Base-by-base conservation (phyloP, 805 yeast species). In the Myxozyma udenii region DNA sequence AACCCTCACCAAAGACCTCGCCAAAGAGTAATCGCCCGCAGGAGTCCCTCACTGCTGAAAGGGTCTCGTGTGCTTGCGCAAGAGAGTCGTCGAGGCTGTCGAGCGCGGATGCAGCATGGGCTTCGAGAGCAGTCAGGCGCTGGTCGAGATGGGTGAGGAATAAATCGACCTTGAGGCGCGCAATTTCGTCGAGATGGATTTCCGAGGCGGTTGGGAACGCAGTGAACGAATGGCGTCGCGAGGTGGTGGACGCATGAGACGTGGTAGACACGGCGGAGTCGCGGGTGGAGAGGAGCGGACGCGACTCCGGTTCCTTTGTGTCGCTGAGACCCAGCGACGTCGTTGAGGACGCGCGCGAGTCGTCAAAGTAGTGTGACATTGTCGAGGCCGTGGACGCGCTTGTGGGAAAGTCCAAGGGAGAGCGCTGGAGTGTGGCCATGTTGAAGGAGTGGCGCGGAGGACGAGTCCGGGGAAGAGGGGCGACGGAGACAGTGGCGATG, bases 91-190 rank as follows among this genome's bases (percentile, higher is more conserved):
- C 74, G 12, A 68, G 58, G 32, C 56, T 61, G 24, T 50, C 52
- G 22, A 64, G 62, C 58, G 63, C 63, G 35, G 54, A 50, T 5
- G 66, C 51, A 4, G 69, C 66, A 46, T 54, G 64, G 41, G 61
- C 57, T 58, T 71, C 75, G 55, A 71, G 58, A 21, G 62, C 55
- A 28, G 60, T 62, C 36, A 71, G 60, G 28, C 65, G 59, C 43
- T 60, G 50, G 30, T 52, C 64, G 7, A 62, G 52, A 26, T 55
- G 57, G 26, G 46, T 47, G 21, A 62, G 48, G 41, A 63, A 62
- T 18, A 48, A 35, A 38, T 63, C 66, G 9, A 28, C 33, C 14
- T 28, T 28, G 14, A 28, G 33, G 9, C 9, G 14, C 33, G 14
- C 33, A 28, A 28, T 28, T 9, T 9, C 33, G 9, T 28, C 33